Evolutionary conservation across 805 yeast genomes (phyloP), one percentile per base, ranked within the genome.

Genomic region (Schwanniomyces polymorphus): DNA sequence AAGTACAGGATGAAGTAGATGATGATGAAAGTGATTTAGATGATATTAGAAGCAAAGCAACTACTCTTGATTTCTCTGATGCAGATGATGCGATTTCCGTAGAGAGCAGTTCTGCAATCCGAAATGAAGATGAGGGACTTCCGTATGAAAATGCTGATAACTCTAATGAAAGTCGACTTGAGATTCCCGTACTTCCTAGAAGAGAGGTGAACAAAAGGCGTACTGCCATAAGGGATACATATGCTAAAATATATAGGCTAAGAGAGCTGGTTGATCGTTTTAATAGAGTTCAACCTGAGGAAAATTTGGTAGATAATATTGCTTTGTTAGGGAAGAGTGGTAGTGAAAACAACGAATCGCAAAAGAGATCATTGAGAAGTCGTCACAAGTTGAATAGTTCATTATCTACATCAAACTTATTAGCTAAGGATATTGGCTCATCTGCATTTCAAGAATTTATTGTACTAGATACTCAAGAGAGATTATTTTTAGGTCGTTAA

Each of bases 21-120:
- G 51, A 50, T 42, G 61, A 55, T 42, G 64, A 53, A 27, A 61
- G 64, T 35, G 68, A 62, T 42, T 49, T 60, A 14, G 68, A 59
- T 16, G 64, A 53, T 6, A 58, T 45, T 10, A 46, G 47, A 8
- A 55, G 51, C 29, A 45, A 52, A 12, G 42, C 52, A 14, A 57
- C 52, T 6, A 58, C 51, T 2, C 59, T 58, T 16, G 66, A 62
- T 41, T 57, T 53, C 26, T 55, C 61, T 7, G 65, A 60, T 34
- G 40, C 34, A 14, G 54, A 51, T 37, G 59, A 57, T 38, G 60
- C 51, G 4, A 43, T 60, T 12, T 56, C 61, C 11, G 52, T 58
- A 55, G 65, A 58, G 21, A 60, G 65, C 47, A 29, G 49, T 3
- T 44, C 34, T n/a, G 50, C 27, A 6, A 21, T 41, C 16, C 43